These are phyloP conservation scores for Phyllosticta capitalensis DNA, from an alignment of 2,329 filamentous ascomycete species.

Conservation along the genomic window DNA sequence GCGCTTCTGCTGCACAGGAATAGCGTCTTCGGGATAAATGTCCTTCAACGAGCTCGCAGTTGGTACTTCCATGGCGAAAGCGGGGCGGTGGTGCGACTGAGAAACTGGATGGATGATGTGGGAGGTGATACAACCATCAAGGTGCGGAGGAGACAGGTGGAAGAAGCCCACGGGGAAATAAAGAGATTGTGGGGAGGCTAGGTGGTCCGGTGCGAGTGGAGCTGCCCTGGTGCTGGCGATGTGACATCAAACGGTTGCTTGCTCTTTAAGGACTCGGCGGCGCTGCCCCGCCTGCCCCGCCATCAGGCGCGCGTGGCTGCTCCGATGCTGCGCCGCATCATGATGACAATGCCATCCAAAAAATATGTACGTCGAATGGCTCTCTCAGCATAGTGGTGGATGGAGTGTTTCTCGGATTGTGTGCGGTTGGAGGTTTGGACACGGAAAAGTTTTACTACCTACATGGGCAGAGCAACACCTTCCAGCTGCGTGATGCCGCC, in stretches of 20 bases:
- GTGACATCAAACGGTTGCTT: constrained; percentile 11
- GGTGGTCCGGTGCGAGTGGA: constrained; percentile 1
- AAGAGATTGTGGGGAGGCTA: constrained; percentile 6
- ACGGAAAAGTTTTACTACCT: too few relatives aligned
- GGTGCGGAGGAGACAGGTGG: neutral
- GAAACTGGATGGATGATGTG: neutral
- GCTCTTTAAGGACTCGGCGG: constrained; percentile 1
- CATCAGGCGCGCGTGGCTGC: neutral
- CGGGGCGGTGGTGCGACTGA: constrained; percentile 2
- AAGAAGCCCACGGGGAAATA: constrained; percentile 1
- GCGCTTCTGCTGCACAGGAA: constrained; percentile 57
- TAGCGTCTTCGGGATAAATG: constrained; percentile 70
- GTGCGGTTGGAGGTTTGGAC: too few relatives aligned
- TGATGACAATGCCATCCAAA: neutral
- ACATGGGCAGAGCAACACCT: neutral
- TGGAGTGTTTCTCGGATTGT: too few relatives aligned
- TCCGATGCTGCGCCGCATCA: constrained; percentile 1
- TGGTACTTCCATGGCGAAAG: constrained; percentile 46
- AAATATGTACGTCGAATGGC: neutral
- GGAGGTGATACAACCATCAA: neutral
- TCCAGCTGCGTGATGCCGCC: neutral
- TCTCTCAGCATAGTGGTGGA: too few relatives aligned
- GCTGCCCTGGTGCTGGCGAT: neutral
- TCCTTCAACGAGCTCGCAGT: constrained; percentile 64
- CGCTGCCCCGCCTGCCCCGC: constrained; percentile 11